Evolutionary conservation across 345 rosid genomes (phyloP).

Genomic region (Salix udensis): DNA sequence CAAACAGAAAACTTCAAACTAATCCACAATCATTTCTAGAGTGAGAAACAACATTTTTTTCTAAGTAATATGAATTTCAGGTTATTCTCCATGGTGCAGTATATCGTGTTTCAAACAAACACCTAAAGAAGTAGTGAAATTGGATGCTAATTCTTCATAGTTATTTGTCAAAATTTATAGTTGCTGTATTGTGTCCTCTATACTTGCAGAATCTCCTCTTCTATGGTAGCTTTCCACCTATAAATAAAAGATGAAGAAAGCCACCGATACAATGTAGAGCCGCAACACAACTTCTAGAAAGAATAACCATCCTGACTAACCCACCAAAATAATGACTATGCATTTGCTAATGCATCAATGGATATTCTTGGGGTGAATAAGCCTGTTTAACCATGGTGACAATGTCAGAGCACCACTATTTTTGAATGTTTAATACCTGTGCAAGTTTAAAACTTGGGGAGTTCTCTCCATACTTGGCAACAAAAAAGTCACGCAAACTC

Average conservation of each 20-base stretch:
- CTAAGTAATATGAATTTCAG: background rate
- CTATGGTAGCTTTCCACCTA: background rate
- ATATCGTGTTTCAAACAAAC: background rate
- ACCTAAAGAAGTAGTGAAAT: background rate
- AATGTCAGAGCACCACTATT: background rate
- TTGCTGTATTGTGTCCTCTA: background rate
- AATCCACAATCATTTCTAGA: background rate
- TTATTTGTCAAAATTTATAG: too few species aligned
- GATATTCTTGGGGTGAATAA: background rate
- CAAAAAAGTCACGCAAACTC: slow-evolving; percentile 89
- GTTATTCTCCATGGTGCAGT: background rate
- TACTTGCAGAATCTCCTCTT: background rate
- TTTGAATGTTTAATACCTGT: slow-evolving; percentile 55
- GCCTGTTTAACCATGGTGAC: slow-evolving; percentile 1
- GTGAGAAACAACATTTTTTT: background rate
- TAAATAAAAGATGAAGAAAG: background rate
- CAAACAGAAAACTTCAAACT: background rate
- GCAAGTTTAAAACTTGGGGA: slow-evolving; percentile 92
- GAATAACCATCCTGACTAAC: background rate
- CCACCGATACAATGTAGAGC: background rate
- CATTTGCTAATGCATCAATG: background rate
- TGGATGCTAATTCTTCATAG: background rate
- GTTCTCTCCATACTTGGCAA: slow-evolving; percentile 78
- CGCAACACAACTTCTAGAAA: background rate
- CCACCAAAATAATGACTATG: background rate